phyloP scores from a whole-genome alignment of 768 basidiomycete genomes.

The Mycena vitilis region DNA sequence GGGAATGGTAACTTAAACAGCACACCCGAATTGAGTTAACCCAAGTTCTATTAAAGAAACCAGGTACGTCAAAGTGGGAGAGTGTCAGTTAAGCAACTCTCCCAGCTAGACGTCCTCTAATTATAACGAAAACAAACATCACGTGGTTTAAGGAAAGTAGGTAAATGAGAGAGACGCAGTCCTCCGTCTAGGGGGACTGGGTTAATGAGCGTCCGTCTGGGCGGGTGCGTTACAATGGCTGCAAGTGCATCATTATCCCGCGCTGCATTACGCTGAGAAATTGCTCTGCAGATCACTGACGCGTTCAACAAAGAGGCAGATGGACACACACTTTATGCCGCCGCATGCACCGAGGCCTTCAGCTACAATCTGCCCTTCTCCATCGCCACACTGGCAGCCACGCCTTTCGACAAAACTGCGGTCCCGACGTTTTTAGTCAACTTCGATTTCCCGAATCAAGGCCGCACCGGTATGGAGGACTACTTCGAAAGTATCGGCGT shows the following conservation, averaged over 20 bases:
- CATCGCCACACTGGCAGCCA: background rate
- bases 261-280: background rate
- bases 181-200: no score
- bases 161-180: no score
- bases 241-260: background rate
- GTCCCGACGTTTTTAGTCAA: background rate
- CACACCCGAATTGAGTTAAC: no score
- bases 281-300: conserved; percentile 21
- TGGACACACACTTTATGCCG: conserved; percentile 21
- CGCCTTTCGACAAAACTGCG: background rate
- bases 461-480: conserved; percentile 1
- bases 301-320: conserved; percentile 23
- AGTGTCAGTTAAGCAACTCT: no score
- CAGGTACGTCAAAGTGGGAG: no score
- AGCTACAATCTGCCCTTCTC: conserved; percentile 16
- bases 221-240: conserved; percentile 8
- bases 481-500: background rate
- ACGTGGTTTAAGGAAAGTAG: no score
- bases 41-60: no score
- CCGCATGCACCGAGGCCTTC: conserved; percentile 30
- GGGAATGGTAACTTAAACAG: no score
- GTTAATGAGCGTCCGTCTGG: no score
- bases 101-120: no score
- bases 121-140: no score
- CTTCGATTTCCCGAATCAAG: background rate